Conservation (phyloP, 2,329 filamentous ascomycete species). For the Akanthomyces lecanii region DNA sequence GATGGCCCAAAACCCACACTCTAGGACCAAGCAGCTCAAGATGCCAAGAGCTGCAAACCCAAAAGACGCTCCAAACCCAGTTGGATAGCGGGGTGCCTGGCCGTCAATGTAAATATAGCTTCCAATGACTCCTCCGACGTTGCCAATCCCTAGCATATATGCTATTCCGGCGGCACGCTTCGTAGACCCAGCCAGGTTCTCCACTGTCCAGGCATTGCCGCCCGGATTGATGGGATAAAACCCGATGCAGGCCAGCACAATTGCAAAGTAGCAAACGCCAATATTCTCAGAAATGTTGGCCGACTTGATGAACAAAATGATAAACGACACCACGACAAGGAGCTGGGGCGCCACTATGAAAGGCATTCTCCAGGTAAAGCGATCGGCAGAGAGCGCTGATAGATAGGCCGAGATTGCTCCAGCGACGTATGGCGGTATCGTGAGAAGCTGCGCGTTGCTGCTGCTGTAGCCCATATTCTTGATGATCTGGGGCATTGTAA, state of each 20-base stretch:
- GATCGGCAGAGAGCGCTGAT: conserved; percentile 62
- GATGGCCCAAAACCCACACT: too few relatives aligned
- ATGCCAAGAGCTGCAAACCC: conserved; percentile 28
- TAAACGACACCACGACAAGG: conserved; percentile 59
- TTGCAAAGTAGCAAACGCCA: conserved; percentile 25
- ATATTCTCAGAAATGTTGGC: not conserved
- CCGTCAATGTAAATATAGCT: conserved; percentile 35
- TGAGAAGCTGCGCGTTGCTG: conserved; percentile 36
- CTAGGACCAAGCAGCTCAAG: conserved; percentile 21
- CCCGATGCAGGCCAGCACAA: conserved; percentile 32
- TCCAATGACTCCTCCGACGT: conserved; percentile 39
- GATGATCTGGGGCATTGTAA: conserved; percentile 20
- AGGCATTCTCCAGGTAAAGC: conserved; percentile 58
- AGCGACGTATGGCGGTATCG: conserved; percentile 55
- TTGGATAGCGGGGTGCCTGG: conserved; percentile 30
- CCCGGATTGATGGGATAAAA: conserved; percentile 64
- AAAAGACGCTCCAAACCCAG: too few relatives aligned
- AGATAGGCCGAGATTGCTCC: conserved; percentile 60
- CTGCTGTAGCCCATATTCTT: conserved; percentile 7
- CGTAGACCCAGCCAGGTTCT: conserved; percentile 53
- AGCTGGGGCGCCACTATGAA: conserved; percentile 60
- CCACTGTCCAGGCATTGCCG: conserved; percentile 64
- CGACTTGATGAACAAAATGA: conserved; percentile 51
- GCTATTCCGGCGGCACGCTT: conserved; percentile 35
- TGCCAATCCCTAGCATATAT: conserved; percentile 35